Evolutionary conservation across 345 rosid species (phyloP).

Genomic region (Fremontodendron californicum): DNA sequence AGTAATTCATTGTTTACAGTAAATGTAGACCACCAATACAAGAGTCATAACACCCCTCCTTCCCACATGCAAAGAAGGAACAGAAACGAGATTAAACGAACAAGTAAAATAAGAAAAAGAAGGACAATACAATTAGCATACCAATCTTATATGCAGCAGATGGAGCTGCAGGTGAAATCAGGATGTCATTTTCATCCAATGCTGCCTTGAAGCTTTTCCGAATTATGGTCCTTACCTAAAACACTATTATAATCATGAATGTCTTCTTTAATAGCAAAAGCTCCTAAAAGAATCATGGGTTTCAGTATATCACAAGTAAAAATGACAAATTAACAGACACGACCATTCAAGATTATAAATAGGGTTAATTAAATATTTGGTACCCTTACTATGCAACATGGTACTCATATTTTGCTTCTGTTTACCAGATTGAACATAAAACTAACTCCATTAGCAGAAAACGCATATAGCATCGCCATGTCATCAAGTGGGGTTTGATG

Average conservation of each 20-base stretch:
- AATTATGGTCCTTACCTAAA: constrained; percentile 77
- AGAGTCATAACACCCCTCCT: neutral
- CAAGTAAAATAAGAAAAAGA: neutral
- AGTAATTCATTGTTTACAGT: neutral
- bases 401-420: neutral
- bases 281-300: neutral
- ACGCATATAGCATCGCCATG: neutral
- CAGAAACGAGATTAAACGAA: neutral
- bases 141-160: constrained; percentile 89
- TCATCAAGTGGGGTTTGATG: neutral
- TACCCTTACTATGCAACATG: neutral
- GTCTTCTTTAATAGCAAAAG: constrained; percentile 21
- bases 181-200: constrained; percentile 66
- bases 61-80: neutral
- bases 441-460: neutral
- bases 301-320: neutral
- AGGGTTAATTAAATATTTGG: neutral
- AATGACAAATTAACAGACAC: neutral
- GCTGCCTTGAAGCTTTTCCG: constrained; percentile 65
- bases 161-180: constrained; percentile 92
- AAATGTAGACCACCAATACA: neutral
- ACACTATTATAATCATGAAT: constrained; percentile 26
- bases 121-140: constrained; percentile 20
- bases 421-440: neutral
- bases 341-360: neutral